Percentiles rank a stretch among this genome's conserved stretches.
Evolutionary conservation across 176 grass and related monocot species (phyloP).

Genomic region (Rhynchospora breviuscula): DNA sequence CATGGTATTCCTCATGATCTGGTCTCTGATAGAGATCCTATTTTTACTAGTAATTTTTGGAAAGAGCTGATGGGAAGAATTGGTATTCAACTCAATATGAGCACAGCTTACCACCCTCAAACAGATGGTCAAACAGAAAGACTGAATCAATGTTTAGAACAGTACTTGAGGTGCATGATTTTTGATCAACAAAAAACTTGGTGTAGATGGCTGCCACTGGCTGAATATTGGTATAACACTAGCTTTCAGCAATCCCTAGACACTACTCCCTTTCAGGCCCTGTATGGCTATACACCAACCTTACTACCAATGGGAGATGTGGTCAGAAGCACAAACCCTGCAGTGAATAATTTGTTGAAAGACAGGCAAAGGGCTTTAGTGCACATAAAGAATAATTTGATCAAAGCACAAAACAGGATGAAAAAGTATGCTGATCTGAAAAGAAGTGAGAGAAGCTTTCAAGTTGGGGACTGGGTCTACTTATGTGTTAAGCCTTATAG

Average conservation of each 20-base stretch:
- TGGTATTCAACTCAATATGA: no score
- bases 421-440: background rate
- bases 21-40: no score
- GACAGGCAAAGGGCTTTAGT: background rate
- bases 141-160: no score
- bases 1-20: no score
- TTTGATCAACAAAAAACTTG: background rate
- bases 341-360: background rate
- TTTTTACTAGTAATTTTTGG: no score
- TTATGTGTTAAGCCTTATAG: background rate
- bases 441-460: background rate
- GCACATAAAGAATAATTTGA: background rate
- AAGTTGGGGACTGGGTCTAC: background rate
- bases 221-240: background rate
- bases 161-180: no score
- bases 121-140: no score
- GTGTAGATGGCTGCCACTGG: background rate
- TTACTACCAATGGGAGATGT: background rate
- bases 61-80: no score
- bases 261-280: background rate
- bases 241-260: background rate
- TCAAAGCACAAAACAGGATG: background rate
- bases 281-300: background rate
- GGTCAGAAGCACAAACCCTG: no score
- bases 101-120: no score